Conservation (phyloP, 2,329 filamentous ascomycete genomes). For the Amesomyces nigricolor region DNA sequence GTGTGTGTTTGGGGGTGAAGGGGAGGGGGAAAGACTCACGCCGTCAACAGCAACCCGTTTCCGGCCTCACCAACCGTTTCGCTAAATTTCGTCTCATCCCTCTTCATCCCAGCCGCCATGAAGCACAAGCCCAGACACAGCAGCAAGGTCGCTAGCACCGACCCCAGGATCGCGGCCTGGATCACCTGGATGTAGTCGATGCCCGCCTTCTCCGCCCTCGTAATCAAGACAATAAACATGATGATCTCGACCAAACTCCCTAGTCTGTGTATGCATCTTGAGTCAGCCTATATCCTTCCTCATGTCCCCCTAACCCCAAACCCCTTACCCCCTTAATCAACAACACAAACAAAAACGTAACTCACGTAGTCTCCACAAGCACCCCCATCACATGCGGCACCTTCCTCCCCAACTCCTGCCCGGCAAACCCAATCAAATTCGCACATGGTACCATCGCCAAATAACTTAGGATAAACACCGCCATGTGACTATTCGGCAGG, state of each 20-base stretch:
- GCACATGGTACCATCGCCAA: constrained; percentile 73
- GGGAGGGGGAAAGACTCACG: constrained; percentile 47
- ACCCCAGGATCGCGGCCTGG: constrained; percentile 76
- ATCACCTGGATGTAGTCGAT: constrained; percentile 61
- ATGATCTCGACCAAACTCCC: constrained; percentile 77
- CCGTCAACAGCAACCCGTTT: constrained; percentile 69
- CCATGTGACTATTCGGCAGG: constrained; percentile 43
- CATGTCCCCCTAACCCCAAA: not conserved
- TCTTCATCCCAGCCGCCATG: constrained; percentile 64
- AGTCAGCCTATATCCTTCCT: not conserved
- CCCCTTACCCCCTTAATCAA: not conserved
- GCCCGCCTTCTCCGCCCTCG: constrained; percentile 6
- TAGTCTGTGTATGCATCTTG: constrained; percentile 32
- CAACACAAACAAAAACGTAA: constrained; percentile 10
- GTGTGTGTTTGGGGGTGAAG: not conserved
- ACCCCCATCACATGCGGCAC: constrained; percentile 67
- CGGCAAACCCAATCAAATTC: constrained; percentile 69
- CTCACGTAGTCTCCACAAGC: constrained; percentile 52
- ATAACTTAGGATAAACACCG: constrained; percentile 62
- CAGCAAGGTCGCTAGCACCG: constrained; percentile 74
- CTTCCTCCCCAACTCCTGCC: constrained; percentile 67
- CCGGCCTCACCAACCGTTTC: constrained; percentile 74
- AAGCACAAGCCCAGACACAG: constrained; percentile 78
- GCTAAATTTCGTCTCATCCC: constrained; percentile 66
- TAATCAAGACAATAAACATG: constrained; percentile 71